Evolutionary conservation across 495 filamentous ascomycete genomes (phyloP), one percentile per base, ranked within the genome.

Genomic region (Aspergillus asperescens): DNA sequence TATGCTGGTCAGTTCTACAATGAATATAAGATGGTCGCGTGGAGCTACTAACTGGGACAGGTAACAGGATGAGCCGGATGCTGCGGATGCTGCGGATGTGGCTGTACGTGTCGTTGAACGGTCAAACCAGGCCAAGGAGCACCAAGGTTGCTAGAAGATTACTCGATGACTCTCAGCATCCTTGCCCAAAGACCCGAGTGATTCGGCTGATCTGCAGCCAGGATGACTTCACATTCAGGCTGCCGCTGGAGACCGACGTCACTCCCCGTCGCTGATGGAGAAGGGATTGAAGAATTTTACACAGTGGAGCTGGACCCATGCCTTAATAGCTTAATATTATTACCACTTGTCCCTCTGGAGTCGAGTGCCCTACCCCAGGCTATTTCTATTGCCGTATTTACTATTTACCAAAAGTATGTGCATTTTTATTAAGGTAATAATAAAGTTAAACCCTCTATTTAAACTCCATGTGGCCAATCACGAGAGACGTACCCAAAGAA

Each of bases 391-490:
- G n/a, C n/a, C n/a, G n/a, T n/a, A n/a, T n/a, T n/a, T n/a, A n/a
- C n/a, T n/a, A n/a, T n/a, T n/a, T n/a, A n/a, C n/a, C n/a, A n/a
- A n/a, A n/a, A n/a, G n/a, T n/a, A n/a, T n/a, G n/a, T n/a, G n/a
- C n/a, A n/a, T 35, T 35, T 15, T 40, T 9, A 37, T 37, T 12
- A 25, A 25, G 39, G 39, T 41, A 29, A 15, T 3, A 32, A 32
- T 24, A 42, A 42, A 42, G 39, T 23, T 12, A 23, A n/a, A 13
- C 7, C 20, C 7, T 60, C 58, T 51, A 61, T 51, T 39, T 34
- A 31, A 60, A 61, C 58, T 57, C 58, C 58, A 24, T 48, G 45
- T 5, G 19, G 19, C 24, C 37, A 46, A 5, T 40, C 25, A 41
- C 20, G 27, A 31, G 16, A 18, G 40, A 50, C 29, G 1, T 15